Evolutionary conservation across 306 rosid genomes (phyloP), one percentile per base, ranked within the genome.

Genomic region (Vigna reflexopilosa): DNA sequence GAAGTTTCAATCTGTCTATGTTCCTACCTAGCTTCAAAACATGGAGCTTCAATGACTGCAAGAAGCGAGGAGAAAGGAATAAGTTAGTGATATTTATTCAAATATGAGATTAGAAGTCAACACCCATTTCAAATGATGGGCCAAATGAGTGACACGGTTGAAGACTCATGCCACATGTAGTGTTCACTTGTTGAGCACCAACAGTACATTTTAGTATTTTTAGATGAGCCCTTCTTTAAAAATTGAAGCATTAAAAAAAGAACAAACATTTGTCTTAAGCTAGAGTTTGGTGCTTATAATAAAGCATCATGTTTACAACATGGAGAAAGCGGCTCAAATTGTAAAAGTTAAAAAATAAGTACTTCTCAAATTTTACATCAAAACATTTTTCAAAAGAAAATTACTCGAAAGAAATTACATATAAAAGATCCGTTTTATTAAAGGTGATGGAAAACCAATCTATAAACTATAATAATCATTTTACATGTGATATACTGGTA

Each of bases 41-140:
- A 85, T 91, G 97, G 72, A 95, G 98, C 87, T 95, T 95, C 88
- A 95, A 77, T 19, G 98, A 86, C 98, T 95, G 93, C 93, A 85
- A 30, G 67, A 78, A 80, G 65, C 7, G 55, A 74, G 82, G 49
- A 72, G 81, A 72, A 63, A 72, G 59, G 65, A 58, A 75, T 73
- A 72, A 85, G 76, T 32, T 22, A 67, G 70, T 45, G 58, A 72
- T 64, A 81, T 36, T 48, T 34, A 66, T 65, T 76, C 56, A 65
- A 30, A 77, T 3, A 75, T 66, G 51, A 34, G 44, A 50, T 58
- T 54, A 26, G 65, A 32, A 48, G 36, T 56, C 73, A 47, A 75
- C 45, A 81, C 75, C 64, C 40, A 76, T 47, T 30, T 4, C 19
- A 67, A 58, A 16, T 49, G 14, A 59, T 50, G 19, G 32, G 73